phyloP scores from a whole-genome alignment of 345 rosid genomes.

The Anacardium occidentale region DNA sequence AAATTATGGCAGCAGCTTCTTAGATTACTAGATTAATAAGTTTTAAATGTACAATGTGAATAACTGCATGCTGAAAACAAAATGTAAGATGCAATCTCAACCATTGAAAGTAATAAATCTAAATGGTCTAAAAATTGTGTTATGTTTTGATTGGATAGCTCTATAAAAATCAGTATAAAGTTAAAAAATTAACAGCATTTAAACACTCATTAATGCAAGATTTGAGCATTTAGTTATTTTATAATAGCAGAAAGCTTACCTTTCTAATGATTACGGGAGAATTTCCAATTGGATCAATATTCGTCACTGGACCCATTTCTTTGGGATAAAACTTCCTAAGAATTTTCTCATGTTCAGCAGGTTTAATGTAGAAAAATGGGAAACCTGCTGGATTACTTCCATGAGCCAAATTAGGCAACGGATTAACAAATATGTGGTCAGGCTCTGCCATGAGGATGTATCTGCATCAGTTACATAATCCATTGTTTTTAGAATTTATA shows the following conservation, averaged over 20 bases:
- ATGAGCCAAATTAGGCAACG: slow-evolving; percentile 70
- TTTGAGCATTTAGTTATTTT: slow-evolving; percentile 5
- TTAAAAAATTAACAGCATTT: slow-evolving; percentile 4
- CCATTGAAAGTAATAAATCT: background rate
- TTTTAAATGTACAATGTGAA: no score
- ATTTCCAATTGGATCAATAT: slow-evolving; percentile 75
- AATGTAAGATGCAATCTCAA: background rate
- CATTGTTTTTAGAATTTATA: slow-evolving; percentile 22
- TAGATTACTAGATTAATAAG: no score
- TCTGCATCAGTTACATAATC: slow-evolving; percentile 40
- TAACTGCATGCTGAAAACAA: background rate
- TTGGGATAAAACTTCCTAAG: slow-evolving; percentile 66
- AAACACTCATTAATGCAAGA: background rate
- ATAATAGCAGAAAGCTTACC: slow-evolving; percentile 32
- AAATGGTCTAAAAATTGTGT: no score
- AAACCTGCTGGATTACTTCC: slow-evolving; percentile 59
- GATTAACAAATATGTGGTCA: slow-evolving; percentile 66
- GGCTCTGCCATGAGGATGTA: slow-evolving; percentile 86
- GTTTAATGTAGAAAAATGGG: slow-evolving; percentile 79
- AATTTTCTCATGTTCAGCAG: slow-evolving; percentile 43
- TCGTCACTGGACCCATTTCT: slow-evolving; percentile 63
- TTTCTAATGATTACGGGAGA: slow-evolving; percentile 74
- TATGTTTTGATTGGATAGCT: background rate
- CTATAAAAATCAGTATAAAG: background rate
- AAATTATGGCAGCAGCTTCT: background rate